Conservation (phyloP, 163 green algal species). For the Scenedesmus sp. region DNA sequence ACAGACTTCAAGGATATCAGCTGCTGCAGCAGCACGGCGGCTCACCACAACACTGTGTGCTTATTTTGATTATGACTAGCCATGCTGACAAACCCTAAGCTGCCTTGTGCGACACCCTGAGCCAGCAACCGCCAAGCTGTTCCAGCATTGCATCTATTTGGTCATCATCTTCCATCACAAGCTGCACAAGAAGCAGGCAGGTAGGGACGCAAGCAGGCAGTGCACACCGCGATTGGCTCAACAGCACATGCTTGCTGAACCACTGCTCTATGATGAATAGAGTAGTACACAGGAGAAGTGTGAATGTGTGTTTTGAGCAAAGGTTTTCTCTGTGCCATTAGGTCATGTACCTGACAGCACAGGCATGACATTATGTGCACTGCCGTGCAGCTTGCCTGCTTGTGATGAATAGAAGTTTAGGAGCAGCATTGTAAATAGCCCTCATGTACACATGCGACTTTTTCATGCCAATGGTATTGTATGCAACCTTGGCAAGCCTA, state of each 20-base stretch:
- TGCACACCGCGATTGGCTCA: background rate
- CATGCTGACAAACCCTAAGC: no score
- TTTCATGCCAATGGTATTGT: no score
- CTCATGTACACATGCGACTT: background rate
- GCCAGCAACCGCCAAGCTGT: background rate
- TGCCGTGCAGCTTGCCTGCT: background rate
- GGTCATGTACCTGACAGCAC: background rate
- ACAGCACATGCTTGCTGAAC: background rate
- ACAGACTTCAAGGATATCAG: no score
- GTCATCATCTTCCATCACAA: background rate
- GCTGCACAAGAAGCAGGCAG: background rate
- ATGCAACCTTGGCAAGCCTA: background rate
- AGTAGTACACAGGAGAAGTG: no score
- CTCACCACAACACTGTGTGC: no score
- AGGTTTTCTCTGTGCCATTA: no score
- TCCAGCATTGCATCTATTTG: slow-evolving; percentile 4
- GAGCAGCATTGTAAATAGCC: no score
- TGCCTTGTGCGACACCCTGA: background rate
- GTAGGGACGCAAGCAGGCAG: background rate
- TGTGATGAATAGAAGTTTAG: no score
- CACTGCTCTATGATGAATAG: no score
- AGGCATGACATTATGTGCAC: background rate
- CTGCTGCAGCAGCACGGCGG: no score
- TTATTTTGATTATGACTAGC: no score
- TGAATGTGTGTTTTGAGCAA: no score